Conservation (phyloP, 1,284 basidiomycete species). For the Chiua sp. region DNA sequence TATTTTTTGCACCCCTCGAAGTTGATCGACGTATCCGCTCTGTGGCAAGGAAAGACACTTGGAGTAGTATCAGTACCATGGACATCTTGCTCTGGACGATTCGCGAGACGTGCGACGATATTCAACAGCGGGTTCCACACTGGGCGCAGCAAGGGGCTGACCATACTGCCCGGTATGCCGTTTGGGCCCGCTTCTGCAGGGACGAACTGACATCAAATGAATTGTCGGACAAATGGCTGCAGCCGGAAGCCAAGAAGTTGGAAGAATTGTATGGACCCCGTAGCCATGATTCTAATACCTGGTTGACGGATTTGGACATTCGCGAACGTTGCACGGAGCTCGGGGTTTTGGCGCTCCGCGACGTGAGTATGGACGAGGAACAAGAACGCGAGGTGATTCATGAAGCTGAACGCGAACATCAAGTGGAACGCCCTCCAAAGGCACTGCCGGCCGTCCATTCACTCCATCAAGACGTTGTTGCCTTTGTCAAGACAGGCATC, state of each 20-base stretch:
- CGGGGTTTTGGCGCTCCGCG: constrained; percentile 21
- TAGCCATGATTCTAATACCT: not conserved
- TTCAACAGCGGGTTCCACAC: constrained; percentile 43
- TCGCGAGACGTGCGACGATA: constrained; percentile 48
- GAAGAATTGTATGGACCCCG: constrained; percentile 41
- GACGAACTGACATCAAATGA: not conserved
- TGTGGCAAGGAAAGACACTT: constrained; percentile 11
- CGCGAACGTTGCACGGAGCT: constrained; percentile 33
- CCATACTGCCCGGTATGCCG: constrained; percentile 38
- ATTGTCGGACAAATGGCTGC: constrained; percentile 40
- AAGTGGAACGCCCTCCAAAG: constrained; percentile 40
- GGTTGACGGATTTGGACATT: constrained; percentile 29
- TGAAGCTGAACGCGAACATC: constrained; percentile 45
- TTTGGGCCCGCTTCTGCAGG: constrained; percentile 33
- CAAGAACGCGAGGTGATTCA: constrained; percentile 52
- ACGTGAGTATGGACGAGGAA: constrained; percentile 44
- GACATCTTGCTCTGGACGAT: constrained; percentile 54
- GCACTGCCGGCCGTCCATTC: constrained; percentile 23
- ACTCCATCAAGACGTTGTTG: constrained; percentile 15
- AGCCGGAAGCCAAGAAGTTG: constrained; percentile 43
- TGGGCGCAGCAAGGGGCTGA: constrained; percentile 56
- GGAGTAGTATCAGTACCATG: constrained; percentile 23
- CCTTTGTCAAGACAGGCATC: constrained; percentile 28
- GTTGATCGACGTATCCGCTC: constrained; percentile 46
- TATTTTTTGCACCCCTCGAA: constrained; percentile 52